These are phyloP conservation scores for Phlyctochytrium arcticum DNA, from an alignment of 192 early-diverging fungal species.

Conservation along the genomic window DNA sequence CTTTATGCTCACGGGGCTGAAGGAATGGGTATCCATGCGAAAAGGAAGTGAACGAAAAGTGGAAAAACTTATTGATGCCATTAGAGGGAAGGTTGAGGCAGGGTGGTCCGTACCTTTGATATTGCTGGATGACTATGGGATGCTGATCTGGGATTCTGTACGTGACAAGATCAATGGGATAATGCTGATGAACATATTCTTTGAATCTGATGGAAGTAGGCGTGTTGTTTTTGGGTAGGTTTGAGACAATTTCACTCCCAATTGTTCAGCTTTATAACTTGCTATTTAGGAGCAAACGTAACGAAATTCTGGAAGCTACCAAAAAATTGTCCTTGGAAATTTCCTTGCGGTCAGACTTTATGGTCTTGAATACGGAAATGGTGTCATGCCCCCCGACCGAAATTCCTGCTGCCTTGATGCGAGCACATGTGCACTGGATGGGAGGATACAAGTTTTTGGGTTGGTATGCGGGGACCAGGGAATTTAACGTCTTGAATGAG, in stretches of 20 bases:
- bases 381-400: background rate
- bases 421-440: conserved; percentile 6
- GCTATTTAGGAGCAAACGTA: too few relatives aligned
- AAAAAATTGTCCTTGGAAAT: conserved; percentile 6
- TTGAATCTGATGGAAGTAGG: background rate
- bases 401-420: conserved; percentile 3
- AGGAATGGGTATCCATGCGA: background rate
- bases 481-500: background rate
- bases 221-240: conserved; percentile 12
- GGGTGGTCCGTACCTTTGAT: background rate
- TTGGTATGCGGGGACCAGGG: background rate
- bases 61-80: background rate
- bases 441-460: background rate
- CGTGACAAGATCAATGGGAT: conserved; percentile 18
- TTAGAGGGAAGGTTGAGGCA: background rate
- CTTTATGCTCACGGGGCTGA: conserved; percentile 6
- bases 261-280: too few relatives aligned
- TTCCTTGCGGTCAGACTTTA: conserved; percentile 17
- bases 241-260: too few relatives aligned
- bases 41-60: background rate
- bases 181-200: conserved; percentile 8
- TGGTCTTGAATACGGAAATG: conserved; percentile 6
- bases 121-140: conserved; percentile 5
- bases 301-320: too few relatives aligned
- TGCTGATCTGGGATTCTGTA: conserved; percentile 4